These are phyloP conservation scores for Amaranthus palmeri DNA, from an alignment of 148 eudicot species.

Conservation along the genomic window DNA sequence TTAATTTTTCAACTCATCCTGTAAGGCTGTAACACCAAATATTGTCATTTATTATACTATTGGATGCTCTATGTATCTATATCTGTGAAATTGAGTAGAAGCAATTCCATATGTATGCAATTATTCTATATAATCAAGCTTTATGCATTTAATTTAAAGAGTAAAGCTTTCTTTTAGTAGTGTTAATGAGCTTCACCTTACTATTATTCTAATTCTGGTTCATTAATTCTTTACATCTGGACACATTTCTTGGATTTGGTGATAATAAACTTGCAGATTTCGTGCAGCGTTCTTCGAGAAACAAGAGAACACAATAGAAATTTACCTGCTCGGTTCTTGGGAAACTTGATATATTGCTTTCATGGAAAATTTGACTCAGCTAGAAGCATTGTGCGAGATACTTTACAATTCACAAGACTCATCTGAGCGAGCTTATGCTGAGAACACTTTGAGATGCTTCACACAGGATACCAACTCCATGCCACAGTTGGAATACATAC, in stretches of 20 bases:
- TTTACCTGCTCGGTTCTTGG: constrained; percentile 22
- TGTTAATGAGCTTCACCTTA: constrained; percentile 14
- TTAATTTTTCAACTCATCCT: constrained; percentile 28
- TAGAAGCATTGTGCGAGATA: constrained; percentile 91
- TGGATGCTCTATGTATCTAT: constrained; percentile 23
- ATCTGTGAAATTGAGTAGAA: constrained; percentile 23
- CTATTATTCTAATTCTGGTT: constrained; percentile 14
- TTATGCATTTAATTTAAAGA: constrained; percentile 18
- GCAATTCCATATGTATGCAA: constrained; percentile 27
- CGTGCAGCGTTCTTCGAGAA: constrained; percentile 26
- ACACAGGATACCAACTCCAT: constrained; percentile 71
- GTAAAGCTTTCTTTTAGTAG: constrained; percentile 19
- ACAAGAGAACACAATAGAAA: constrained; percentile 20
- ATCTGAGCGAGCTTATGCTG: constrained; percentile 86
- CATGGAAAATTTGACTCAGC: constrained; percentile 88
- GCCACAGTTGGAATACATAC: constrained; percentile 80
- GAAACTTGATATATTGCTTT: constrained; percentile 21
- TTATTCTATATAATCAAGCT: constrained; percentile 20
- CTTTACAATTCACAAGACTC: constrained; percentile 92
- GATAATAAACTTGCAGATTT: constrained; percentile 40
- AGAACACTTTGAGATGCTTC: constrained; percentile 74
- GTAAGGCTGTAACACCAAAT: constrained; percentile 40
- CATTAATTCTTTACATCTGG: constrained; percentile 28
- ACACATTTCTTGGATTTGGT: constrained; percentile 39
- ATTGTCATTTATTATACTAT: constrained; percentile 18